A percentile compares a stretch with the other conserved stretches of the same genome.
Conservation (phyloP, 371 early-diverging fungal species). For the Mucor saturninus region DNA sequence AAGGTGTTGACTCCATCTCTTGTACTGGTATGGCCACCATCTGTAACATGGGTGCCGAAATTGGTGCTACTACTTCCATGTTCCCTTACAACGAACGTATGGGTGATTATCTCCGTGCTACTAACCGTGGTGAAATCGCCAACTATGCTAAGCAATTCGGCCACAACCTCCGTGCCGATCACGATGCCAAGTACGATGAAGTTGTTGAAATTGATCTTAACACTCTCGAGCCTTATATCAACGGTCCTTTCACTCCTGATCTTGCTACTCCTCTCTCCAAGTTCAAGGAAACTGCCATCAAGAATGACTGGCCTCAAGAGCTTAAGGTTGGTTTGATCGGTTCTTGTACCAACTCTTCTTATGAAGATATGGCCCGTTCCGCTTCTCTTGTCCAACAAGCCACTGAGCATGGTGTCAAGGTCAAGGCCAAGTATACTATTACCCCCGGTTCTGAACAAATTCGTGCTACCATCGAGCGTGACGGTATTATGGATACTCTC, state of each 20-base stretch:
- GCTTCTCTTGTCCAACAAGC: slow-evolving; percentile 89
- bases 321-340: slow-evolving; percentile 91
- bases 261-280: slow-evolving; percentile 88
- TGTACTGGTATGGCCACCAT: slow-evolving; percentile 98
- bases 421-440: slow-evolving; percentile 81
- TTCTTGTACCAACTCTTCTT: slow-evolving; percentile 95
- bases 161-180: slow-evolving; percentile 86
- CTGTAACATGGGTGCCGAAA: slow-evolving; percentile 98
- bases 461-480: slow-evolving; percentile 92
- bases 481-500: slow-evolving; percentile 82
- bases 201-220: slow-evolving; percentile 91
- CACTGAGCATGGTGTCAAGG: slow-evolving; percentile 73
- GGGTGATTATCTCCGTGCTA: slow-evolving; percentile 86
- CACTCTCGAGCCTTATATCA: slow-evolving; percentile 90
- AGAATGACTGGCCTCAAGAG: slow-evolving; percentile 85
- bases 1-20: slow-evolving; percentile 88
- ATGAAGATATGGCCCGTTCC: slow-evolving; percentile 94
- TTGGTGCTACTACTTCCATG: slow-evolving; percentile 94
- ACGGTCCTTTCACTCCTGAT: slow-evolving; percentile 97
- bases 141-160: slow-evolving; percentile 68
- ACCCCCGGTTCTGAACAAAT: slow-evolving; percentile 97
- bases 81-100: slow-evolving; percentile 93
- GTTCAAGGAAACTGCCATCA: slow-evolving; percentile 78
- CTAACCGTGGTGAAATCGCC: slow-evolving; percentile 80
- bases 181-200: slow-evolving; percentile 88